These are phyloP conservation scores for Immersiella caudata DNA, from an alignment of 495 filamentous ascomycete genomes.

Conservation along the genomic window DNA sequence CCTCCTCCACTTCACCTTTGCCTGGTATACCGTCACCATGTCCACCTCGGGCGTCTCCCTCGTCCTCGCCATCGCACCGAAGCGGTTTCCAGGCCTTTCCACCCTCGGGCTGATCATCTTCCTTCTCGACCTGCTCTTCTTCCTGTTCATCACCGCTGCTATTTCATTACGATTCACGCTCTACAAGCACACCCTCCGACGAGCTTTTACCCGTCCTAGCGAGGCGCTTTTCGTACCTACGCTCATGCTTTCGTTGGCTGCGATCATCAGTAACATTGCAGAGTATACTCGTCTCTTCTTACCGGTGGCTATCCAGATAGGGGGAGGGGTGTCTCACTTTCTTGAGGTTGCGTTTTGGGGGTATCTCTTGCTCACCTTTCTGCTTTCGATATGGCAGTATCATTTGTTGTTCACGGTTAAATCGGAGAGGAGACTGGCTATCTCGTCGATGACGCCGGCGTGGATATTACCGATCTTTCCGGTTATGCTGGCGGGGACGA, in stretches of 20 bases:
- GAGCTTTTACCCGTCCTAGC: constrained; percentile 61
- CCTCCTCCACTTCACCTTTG: constrained; percentile 71
- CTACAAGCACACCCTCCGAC: constrained; percentile 51
- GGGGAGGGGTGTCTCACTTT: constrained; percentile 44
- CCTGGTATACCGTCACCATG: constrained; percentile 72
- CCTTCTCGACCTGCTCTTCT: constrained; percentile 64
- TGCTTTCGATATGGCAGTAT: constrained; percentile 53
- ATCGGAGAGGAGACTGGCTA: constrained; percentile 36
- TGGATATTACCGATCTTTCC: constrained; percentile 63
- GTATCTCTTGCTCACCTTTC: constrained; percentile 49
- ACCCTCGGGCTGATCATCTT: constrained; percentile 64
- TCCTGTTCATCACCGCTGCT: constrained; percentile 52
- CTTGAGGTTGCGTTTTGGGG: constrained; percentile 55
- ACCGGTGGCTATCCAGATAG: constrained; percentile 34
- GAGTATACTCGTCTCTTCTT: constrained; percentile 57
- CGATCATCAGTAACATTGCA: constrained; percentile 61
- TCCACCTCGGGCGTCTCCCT: constrained; percentile 67
- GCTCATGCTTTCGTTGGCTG: constrained; percentile 67
- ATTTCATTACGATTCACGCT: constrained; percentile 62
- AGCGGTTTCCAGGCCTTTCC: constrained; percentile 59
- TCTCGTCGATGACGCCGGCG: constrained; percentile 52
- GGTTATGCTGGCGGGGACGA: constrained; percentile 55
- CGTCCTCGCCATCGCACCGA: constrained; percentile 59
- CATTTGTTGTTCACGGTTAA: constrained; percentile 54
- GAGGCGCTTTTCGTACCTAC: constrained; percentile 70